Evolutionary conservation across 768 basidiomycete species (phyloP).

Genomic region (Hypsizygus marmoreus): DNA sequence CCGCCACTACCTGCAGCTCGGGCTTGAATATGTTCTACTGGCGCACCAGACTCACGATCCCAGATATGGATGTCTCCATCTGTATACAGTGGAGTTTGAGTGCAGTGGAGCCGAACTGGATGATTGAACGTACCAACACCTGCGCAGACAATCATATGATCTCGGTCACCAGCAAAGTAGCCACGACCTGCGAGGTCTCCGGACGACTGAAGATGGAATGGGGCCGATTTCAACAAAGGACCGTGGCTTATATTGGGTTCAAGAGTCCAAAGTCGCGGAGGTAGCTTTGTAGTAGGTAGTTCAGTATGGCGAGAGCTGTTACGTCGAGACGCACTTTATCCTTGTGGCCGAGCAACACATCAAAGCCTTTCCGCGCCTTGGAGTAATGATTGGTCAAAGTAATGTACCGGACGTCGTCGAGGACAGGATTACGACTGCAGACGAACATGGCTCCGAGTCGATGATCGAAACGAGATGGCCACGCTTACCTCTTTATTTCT

Average conservation of each 20-base stretch:
- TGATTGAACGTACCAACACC: too few relatives aligned
- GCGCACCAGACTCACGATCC: too few relatives aligned
- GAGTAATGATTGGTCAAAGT: constrained; percentile 2
- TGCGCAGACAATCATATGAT: too few relatives aligned
- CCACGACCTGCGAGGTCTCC: constrained; percentile 1
- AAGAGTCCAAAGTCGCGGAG: constrained; percentile 12
- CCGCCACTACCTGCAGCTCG: too few relatives aligned
- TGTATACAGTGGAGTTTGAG: too few relatives aligned
- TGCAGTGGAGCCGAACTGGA: too few relatives aligned
- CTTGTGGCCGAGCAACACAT: constrained; percentile 13
- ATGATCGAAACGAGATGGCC: not conserved
- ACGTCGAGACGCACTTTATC: constrained; percentile 1
- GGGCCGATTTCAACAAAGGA: not conserved
- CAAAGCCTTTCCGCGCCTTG: constrained; percentile 5
- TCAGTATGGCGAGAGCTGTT: not conserved
- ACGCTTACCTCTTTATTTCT: not conserved
- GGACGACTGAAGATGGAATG: not conserved
- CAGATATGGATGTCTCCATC: too few relatives aligned
- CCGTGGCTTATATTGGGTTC: not conserved
- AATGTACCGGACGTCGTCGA: constrained; percentile 13
- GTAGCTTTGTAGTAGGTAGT: not conserved
- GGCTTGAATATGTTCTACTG: too few relatives aligned
- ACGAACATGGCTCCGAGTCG: not conserved
- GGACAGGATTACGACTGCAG: constrained; percentile 7
- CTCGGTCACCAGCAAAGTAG: too few relatives aligned